These are phyloP conservation scores for Cylindrodendrum hubeiense DNA, from an alignment of 2,329 filamentous ascomycete species.

Conservation along the genomic window DNA sequence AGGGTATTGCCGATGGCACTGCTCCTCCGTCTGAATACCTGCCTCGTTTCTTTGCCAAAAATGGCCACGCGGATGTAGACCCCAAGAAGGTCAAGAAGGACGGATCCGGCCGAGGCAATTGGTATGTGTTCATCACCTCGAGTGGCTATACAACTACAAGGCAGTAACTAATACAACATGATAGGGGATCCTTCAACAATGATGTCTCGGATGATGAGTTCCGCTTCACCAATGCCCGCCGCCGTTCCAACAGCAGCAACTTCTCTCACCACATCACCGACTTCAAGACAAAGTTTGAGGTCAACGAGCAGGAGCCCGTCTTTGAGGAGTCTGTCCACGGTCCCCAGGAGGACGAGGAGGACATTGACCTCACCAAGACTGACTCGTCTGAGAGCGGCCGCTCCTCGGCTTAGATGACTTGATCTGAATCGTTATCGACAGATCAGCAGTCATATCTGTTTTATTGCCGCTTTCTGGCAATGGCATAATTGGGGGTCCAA, in stretches of 20 bases:
- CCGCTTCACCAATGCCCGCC: conserved; percentile 86
- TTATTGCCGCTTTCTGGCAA: conserved; percentile 41
- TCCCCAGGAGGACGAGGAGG: conserved; percentile 66
- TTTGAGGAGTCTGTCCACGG: conserved; percentile 91
- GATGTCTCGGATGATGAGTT: conserved; percentile 88
- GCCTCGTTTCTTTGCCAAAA: conserved; percentile 94
- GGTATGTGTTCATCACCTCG: conserved; percentile 68
- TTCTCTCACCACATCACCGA: conserved; percentile 77
- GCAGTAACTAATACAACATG: conserved; percentile 31
- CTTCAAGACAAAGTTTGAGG: conserved; percentile 98
- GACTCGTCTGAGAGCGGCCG: conserved; percentile 71
- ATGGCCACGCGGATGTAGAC: conserved; percentile 82
- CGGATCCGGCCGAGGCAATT: conserved; percentile 92
- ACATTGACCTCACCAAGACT: conserved; percentile 67
- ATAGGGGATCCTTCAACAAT: conserved; percentile 85
- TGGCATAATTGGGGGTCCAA: conserved; percentile 32
- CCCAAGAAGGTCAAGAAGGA: conserved; percentile 98
- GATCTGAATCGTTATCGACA: conserved; percentile 16
- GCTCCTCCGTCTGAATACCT: conserved; percentile 78
- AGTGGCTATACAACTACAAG: background rate
- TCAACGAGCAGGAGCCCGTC: conserved; percentile 88
- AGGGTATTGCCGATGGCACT: conserved; percentile 80
- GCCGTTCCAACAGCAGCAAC: conserved; percentile 91
- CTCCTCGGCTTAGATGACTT: conserved; percentile 64
- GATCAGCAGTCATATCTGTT: conserved; percentile 39